A percentile compares a stretch with the other conserved stretches of the same genome.
These are phyloP conservation scores for Leccinum fallax DNA, from an alignment of 1,284 basidiomycete genomes.

Conservation along the genomic window DNA sequence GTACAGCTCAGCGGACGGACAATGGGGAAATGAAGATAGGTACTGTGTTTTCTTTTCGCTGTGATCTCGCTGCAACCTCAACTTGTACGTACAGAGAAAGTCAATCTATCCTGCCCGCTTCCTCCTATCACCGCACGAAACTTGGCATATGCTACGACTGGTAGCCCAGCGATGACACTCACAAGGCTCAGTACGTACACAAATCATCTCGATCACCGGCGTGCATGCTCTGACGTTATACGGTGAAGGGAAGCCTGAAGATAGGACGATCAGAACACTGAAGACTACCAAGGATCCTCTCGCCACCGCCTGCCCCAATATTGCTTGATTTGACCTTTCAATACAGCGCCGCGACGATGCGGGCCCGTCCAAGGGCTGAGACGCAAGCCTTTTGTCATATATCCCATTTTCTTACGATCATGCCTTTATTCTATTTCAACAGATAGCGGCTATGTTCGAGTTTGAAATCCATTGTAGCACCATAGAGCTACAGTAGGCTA, in stretches of 20 bases:
- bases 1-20: not conserved
- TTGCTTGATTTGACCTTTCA: not conserved
- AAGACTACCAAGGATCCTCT: slow-evolving; percentile 1
- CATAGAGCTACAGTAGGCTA: too few relatives aligned
- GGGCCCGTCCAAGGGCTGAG: not conserved
- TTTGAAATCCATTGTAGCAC: not conserved
- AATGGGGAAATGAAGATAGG: not conserved
- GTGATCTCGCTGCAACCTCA: slow-evolving; percentile 3
- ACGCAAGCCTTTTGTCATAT: not conserved
- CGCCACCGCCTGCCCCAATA: slow-evolving; percentile 1
- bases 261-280: slow-evolving; percentile 1
- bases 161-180: not conserved
- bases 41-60: not conserved
- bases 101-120: not conserved
- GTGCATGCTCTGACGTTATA: not conserved
- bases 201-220: not conserved
- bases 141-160: not conserved
- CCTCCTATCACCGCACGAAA: not conserved
- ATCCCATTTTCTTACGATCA: not conserved
- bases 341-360: not conserved
- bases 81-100: not conserved
- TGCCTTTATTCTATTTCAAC: not conserved
- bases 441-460: not conserved
- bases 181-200: slow-evolving; percentile 5
- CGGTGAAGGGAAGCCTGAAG: not conserved